Base-by-base conservation (phyloP, 139 green algal species). In the Chlamydomonas incerta region DNA sequence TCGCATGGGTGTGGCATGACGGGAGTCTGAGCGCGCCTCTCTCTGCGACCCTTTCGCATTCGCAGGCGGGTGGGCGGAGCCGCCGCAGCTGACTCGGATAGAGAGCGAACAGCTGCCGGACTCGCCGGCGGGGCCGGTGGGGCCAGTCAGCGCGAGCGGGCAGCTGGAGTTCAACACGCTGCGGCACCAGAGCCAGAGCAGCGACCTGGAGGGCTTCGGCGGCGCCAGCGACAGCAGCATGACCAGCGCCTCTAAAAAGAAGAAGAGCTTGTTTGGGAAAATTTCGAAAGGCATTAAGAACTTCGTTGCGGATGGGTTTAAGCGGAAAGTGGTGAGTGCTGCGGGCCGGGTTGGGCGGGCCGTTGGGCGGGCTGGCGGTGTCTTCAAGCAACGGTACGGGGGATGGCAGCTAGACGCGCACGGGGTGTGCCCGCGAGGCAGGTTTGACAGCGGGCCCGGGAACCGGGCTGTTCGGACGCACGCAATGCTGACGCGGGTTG, bases 181-280 rank as follows among this genome's bases (percentile, higher is more conserved):
- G 47, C 79, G 66, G 23, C 79, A 85, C 66, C 66, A 75, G 23
- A 85, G 79, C 79, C 69, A 85, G 50, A 85, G 79, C 66, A 85
- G 79, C 66, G 79, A 85, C 47, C 66, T 85, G 21, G 79, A 85
- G 31, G 65, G 10, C 1, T 50, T 41, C 20, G 34, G 35, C 1
- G 26, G n/a, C 10, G 35, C 29, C 46, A 75, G 79, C 79, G 79
- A 85, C 24, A 69, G 37, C 65, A 85, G 79, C 66, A 34, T 67
- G 20, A 33, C 20, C 13, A 55, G 79, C 37, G n/a, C 21, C 18
- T n/a, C 23, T 13, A 86, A 86, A 46, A 86, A 86, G 55, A 86
- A 86, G 26, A 86, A 86, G 29, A 73, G 68, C 21, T 47, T 86
- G n/a, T 79, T 86, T 26, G 35, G 35, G 10, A 86, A 86, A 20